Evolutionary conservation across 1,139 yeast genomes (phyloP).

Genomic region (Geotrichum aggregatum): DNA sequence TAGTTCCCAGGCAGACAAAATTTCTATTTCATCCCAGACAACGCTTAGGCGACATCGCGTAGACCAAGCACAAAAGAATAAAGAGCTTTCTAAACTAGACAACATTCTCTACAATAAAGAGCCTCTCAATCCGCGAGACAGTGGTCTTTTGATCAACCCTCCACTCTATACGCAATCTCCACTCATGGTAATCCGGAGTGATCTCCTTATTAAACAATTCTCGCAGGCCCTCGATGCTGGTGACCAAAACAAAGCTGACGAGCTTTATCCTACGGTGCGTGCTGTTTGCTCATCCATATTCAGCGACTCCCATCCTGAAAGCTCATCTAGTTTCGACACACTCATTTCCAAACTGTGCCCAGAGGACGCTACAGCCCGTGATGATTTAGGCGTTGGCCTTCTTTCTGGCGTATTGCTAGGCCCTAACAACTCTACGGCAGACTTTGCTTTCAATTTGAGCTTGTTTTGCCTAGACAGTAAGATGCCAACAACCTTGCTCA

Average conservation of each 20-base stretch:
- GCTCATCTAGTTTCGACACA: neutral
- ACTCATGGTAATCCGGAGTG: slow-evolving; percentile 15
- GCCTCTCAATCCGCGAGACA: neutral
- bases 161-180: slow-evolving; percentile 14
- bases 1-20: slow-evolving; percentile 1
- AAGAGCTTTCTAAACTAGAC: slow-evolving; percentile 7
- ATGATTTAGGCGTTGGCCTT: slow-evolving; percentile 18
- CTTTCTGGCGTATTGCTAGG: slow-evolving; percentile 4
- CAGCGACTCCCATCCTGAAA: slow-evolving; percentile 1
- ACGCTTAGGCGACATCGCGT: neutral
- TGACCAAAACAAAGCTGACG: slow-evolving; percentile 3
- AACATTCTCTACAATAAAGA: slow-evolving; percentile 7
- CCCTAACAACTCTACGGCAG: neutral
- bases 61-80: slow-evolving; percentile 3
- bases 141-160: slow-evolving; percentile 10
- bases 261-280: slow-evolving; percentile 10
- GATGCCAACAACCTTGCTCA: slow-evolving; percentile 13
- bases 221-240: slow-evolving; percentile 9
- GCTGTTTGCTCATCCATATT: slow-evolving; percentile 19
- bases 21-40: slow-evolving; percentile 10
- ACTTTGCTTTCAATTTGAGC: slow-evolving; percentile 7
- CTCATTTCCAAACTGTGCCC: slow-evolving; percentile 1
- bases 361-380: neutral
- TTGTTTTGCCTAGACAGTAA: slow-evolving; percentile 12
- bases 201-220: slow-evolving; percentile 10